Conservation (phyloP, 768 basidiomycete genomes). For the Lentinula lateritia region DNA sequence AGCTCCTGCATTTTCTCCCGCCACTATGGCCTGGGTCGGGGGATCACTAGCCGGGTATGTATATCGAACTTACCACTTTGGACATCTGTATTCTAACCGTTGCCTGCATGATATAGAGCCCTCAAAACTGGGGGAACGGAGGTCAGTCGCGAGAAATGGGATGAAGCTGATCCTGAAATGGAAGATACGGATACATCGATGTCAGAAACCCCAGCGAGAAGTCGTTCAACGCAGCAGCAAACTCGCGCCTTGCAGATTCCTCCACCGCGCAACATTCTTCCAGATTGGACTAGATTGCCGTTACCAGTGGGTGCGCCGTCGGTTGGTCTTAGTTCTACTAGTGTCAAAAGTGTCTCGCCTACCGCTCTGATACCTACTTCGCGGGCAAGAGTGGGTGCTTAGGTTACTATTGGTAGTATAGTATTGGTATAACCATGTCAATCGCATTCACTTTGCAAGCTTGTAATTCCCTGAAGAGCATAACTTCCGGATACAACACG, state of each 20-base stretch:
- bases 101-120: constrained; percentile 39
- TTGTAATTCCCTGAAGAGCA: no score
- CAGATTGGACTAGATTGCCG: constrained; percentile 76
- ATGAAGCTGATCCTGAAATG: constrained; percentile 49
- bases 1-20: constrained; percentile 84
- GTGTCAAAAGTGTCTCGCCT: constrained; percentile 1
- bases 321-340: constrained; percentile 22
- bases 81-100: neutral
- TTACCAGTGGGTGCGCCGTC: constrained; percentile 62
- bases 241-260: constrained; percentile 16
- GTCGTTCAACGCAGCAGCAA: neutral
- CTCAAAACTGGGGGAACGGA: constrained; percentile 86
- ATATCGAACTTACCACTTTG: neutral
- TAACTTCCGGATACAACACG: no score
- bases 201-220: neutral
- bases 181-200: constrained; percentile 27
- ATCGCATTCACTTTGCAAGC: no score
- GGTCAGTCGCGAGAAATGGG: constrained; percentile 81
- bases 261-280: constrained; percentile 44
- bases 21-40: constrained; percentile 85
- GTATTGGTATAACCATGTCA: neutral
- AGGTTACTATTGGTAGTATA: neutral
- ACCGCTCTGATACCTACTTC: neutral
- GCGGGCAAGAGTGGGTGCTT: neutral
- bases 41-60: constrained; percentile 88